Conservation (phyloP, 176 grass and related monocot genomes). For the Avena sativa region DNA sequence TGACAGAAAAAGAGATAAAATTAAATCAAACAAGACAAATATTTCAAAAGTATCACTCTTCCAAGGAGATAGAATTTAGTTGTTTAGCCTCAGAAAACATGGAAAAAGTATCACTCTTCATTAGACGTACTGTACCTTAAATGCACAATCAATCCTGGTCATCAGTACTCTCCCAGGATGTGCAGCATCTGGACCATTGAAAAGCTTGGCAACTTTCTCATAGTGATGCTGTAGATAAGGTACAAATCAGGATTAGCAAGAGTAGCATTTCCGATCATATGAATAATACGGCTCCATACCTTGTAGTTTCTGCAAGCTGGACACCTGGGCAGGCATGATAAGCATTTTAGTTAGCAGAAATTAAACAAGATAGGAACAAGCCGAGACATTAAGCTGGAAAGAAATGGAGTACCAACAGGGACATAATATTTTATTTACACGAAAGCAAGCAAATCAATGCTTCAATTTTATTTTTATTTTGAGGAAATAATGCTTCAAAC, state of each 20-base stretch:
- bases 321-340: conserved; percentile 68
- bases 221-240: conserved; percentile 70
- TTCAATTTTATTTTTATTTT: too few relatives aligned
- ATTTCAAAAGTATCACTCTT: not conserved
- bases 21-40: conserved; percentile 16
- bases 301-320: conserved; percentile 98
- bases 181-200: conserved; percentile 75
- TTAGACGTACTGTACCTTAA: conserved; percentile 64
- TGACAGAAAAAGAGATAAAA: conserved; percentile 2
- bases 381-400: not conserved
- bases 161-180: conserved; percentile 76
- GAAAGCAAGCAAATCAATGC: not conserved
- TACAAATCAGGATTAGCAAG: conserved; percentile 18
- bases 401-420: conserved; percentile 3
- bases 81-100: conserved; percentile 9
- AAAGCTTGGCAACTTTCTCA: conserved; percentile 91
- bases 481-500: too few relatives aligned
- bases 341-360: conserved; percentile 36
- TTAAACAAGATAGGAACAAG: conserved; percentile 8
- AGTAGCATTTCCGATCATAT: conserved; percentile 16
- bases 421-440: not conserved
- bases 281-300: conserved; percentile 48
- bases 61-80: not conserved
- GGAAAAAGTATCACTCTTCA: not conserved
- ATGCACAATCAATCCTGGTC: conserved; percentile 85